A percentile compares a stretch with the other conserved stretches of the same genome.
Evolutionary conservation across 1,284 basidiomycete genomes (phyloP).

Genomic region (Apiotrichum montevideense): DNA sequence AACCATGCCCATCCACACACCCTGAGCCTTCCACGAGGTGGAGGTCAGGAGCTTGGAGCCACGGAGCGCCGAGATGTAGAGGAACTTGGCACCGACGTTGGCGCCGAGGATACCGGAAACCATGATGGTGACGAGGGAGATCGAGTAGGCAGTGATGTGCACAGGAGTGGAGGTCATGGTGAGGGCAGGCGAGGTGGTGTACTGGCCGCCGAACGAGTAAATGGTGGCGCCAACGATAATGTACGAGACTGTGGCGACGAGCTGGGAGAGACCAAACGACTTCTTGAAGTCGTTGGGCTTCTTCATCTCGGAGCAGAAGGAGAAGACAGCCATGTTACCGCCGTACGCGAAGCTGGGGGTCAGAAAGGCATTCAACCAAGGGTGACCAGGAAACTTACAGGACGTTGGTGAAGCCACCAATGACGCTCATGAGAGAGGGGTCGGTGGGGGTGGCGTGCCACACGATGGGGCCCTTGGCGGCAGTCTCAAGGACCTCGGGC

Average conservation of each 20-base stretch:
- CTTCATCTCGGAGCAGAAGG: conserved; percentile 40
- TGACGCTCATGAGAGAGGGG: conserved; percentile 28
- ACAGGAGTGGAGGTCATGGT: conserved; percentile 34
- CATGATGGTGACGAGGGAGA: conserved; percentile 39
- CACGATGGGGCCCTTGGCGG: conserved; percentile 24
- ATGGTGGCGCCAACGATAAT: conserved; percentile 31
- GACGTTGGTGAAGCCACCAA: conserved; percentile 39
- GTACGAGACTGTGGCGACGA: conserved; percentile 27
- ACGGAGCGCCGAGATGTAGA: conserved; percentile 33
- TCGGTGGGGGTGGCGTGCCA: conserved; percentile 30
- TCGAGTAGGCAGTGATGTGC: conserved; percentile 31
- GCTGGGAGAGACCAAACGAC: conserved; percentile 36
- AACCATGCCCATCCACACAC: conserved; percentile 36
- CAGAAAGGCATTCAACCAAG: no score
- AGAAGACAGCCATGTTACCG: conserved; percentile 38
- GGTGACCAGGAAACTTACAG: conserved; percentile 1
- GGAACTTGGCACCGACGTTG: conserved; percentile 39
- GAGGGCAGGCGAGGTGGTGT: conserved; percentile 36
- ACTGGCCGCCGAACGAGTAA: conserved; percentile 39
- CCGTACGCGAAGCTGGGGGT: conserved; percentile 30
- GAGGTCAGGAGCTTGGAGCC: conserved; percentile 32
- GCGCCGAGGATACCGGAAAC: conserved; percentile 39
- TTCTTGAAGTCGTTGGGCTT: conserved; percentile 42
- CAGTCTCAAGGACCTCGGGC: conserved; percentile 12
- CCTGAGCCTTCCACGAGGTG: conserved; percentile 25